Conservation (phyloP, 1,139 yeast genomes). For the Blastobotrys serpentis region DNA sequence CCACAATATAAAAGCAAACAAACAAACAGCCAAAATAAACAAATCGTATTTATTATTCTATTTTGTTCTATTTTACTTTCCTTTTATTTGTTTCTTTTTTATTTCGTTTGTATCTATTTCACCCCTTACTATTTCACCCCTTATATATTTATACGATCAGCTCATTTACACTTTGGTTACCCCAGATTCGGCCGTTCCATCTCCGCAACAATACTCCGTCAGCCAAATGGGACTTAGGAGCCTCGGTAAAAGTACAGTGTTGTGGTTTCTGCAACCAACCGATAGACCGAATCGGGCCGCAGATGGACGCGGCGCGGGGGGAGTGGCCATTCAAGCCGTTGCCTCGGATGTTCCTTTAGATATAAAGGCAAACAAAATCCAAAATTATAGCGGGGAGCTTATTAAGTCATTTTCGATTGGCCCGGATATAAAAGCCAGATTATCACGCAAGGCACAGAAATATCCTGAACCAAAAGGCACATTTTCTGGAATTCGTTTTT, state of each 20-base stretch:
- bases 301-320: constrained; percentile 11
- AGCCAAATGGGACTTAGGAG: constrained; percentile 10
- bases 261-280: constrained; percentile 10
- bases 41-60: too few species aligned
- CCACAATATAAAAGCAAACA: too few species aligned
- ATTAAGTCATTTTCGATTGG: constrained; percentile 5
- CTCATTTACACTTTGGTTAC: too few species aligned
- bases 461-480: neutral
- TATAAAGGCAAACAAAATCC: constrained; percentile 4
- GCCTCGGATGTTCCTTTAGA: constrained; percentile 7
- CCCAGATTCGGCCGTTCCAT: too few species aligned
- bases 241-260: constrained; percentile 9
- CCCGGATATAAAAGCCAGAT: constrained; percentile 2
- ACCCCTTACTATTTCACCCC: too few species aligned
- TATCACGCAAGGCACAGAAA: constrained; percentile 1
- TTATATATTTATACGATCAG: too few species aligned
- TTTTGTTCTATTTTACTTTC: too few species aligned
- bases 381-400: constrained; percentile 4
- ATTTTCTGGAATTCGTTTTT: constrained; percentile 2
- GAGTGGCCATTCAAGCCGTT: constrained; percentile 2
- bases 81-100: too few species aligned
- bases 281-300: constrained; percentile 5
- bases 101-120: neutral
- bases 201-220: too few species aligned
- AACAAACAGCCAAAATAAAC: too few species aligned